Percentiles rank a stretch among this genome's conserved stretches.
Evolutionary conservation across 495 filamentous ascomycete genomes (phyloP).

Genomic region (Hypoxylon fragiforme): DNA sequence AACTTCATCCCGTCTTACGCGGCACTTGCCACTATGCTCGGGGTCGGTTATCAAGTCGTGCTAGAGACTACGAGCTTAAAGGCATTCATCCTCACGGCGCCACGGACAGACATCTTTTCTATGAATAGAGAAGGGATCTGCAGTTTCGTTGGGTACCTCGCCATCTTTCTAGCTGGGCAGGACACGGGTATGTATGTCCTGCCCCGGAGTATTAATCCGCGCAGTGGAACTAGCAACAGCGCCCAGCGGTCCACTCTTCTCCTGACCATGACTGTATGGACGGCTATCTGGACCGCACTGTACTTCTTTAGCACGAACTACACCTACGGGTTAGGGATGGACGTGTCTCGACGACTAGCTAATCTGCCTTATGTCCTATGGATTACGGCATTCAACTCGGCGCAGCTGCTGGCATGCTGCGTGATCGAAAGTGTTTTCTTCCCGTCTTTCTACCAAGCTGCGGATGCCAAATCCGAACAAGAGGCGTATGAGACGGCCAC

Average conservation of each 20-base stretch:
- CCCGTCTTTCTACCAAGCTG: slow-evolving; percentile 64
- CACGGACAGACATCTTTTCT: slow-evolving; percentile 73
- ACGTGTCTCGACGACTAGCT: slow-evolving; percentile 84
- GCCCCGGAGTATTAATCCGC: slow-evolving; percentile 56
- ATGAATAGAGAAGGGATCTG: slow-evolving; percentile 93
- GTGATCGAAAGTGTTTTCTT: slow-evolving; percentile 76
- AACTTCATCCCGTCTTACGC: slow-evolving; percentile 70
- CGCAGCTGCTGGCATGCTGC: slow-evolving; percentile 76
- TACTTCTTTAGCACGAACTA: slow-evolving; percentile 69
- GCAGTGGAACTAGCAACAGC: slow-evolving; percentile 37
- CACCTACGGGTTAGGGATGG: slow-evolving; percentile 67
- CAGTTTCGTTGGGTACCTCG: slow-evolving; percentile 89
- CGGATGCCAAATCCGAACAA: slow-evolving; percentile 53
- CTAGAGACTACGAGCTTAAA: slow-evolving; percentile 80
- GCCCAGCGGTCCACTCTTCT: slow-evolving; percentile 59
- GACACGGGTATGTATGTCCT: slow-evolving; percentile 77
- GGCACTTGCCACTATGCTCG: slow-evolving; percentile 66
- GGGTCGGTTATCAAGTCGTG: slow-evolving; percentile 67
- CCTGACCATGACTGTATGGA: slow-evolving; percentile 61
- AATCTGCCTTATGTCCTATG: slow-evolving; percentile 94
- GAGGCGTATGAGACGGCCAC: slow-evolving; percentile 67
- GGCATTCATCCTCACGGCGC: slow-evolving; percentile 80
- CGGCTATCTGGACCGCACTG: slow-evolving; percentile 65
- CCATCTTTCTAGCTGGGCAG: slow-evolving; percentile 92
- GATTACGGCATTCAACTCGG: slow-evolving; percentile 84